These are phyloP conservation scores for Panaeolus cyanescens DNA, from an alignment of 768 basidiomycete genomes.

Conservation along the genomic window DNA sequence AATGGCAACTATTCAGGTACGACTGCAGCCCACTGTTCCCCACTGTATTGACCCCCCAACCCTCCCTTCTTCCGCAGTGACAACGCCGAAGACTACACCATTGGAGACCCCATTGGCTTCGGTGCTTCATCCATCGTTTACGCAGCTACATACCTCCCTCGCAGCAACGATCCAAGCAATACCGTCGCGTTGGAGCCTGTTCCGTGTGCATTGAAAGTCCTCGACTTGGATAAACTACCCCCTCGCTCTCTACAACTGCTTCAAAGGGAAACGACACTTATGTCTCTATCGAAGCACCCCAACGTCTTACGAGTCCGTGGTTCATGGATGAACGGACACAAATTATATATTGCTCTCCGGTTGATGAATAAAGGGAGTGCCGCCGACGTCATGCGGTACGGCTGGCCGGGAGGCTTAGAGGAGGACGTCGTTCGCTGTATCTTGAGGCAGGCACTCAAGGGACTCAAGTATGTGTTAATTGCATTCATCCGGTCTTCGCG, in stretches of 20 bases:
- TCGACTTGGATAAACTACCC: conserved; percentile 82
- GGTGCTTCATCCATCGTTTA: conserved; percentile 94
- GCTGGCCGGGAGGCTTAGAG: conserved; percentile 87
- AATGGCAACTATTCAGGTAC: conserved; percentile 82
- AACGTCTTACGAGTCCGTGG: conserved; percentile 91
- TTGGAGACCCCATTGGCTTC: conserved; percentile 82
- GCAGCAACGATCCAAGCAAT: conserved; percentile 1
- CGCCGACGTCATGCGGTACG: conserved; percentile 81
- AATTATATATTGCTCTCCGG: conserved; percentile 83
- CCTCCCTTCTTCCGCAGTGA: conserved; percentile 47
- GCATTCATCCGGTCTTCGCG: background rate
- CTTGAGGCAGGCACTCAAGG: conserved; percentile 82
- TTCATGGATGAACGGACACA: conserved; percentile 84
- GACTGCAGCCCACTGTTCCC: conserved; percentile 9
- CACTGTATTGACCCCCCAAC: conserved; percentile 5
- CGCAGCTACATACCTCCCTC: conserved; percentile 63
- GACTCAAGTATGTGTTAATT: conserved; percentile 66
- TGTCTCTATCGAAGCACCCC: conserved; percentile 93
- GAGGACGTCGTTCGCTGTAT: conserved; percentile 89
- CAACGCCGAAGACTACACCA: conserved; percentile 66
- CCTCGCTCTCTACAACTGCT: conserved; percentile 70
- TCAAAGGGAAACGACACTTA: conserved; percentile 85
- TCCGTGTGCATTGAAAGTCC: conserved; percentile 85
- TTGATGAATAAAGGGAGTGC: conserved; percentile 90
- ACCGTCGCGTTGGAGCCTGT: conserved; percentile 32